Evolutionary conservation across 495 filamentous ascomycete species (phyloP).

Genomic region (Friedmanniomyces endolithicus): DNA sequence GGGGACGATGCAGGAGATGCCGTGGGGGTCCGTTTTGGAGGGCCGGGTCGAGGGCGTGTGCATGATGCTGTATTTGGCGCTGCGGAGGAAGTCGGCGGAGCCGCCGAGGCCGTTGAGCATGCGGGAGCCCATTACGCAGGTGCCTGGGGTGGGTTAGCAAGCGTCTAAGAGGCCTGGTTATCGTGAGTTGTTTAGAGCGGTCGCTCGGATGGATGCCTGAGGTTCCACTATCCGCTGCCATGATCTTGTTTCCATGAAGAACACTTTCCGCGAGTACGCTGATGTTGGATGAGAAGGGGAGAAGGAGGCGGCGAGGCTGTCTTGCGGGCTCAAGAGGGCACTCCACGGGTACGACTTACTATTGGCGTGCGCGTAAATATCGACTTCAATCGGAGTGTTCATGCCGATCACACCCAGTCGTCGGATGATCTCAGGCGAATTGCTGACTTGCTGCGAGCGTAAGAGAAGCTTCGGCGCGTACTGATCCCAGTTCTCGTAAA

Average conservation of each 20-base stretch:
- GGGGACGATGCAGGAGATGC: constrained; percentile 77
- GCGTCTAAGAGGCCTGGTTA: too few relatives aligned
- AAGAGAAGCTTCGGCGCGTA: constrained; percentile 78
- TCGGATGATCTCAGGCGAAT: constrained; percentile 89
- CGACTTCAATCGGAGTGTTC: constrained; percentile 91
- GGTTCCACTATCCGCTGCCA: too few relatives aligned
- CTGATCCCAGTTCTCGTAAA: constrained; percentile 73
- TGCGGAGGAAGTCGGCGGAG: constrained; percentile 77
- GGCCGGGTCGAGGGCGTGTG: constrained; percentile 75
- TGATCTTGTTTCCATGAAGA: too few relatives aligned
- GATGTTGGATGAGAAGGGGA: too few relatives aligned
- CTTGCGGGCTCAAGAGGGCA: too few relatives aligned
- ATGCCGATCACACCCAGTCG: constrained; percentile 82
- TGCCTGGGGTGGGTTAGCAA: constrained; percentile 22
- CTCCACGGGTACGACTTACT: constrained; percentile 22
- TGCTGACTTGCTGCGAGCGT: constrained; percentile 76
- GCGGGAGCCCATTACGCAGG: constrained; percentile 78
- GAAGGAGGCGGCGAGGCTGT: too few relatives aligned
- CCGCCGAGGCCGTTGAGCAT: constrained; percentile 91
- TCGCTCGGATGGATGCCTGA: too few relatives aligned
- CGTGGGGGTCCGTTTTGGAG: constrained; percentile 68
- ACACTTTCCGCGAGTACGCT: too few relatives aligned
- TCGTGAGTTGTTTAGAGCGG: too few relatives aligned
- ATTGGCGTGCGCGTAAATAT: constrained; percentile 93
- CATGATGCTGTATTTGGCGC: constrained; percentile 83